Evolutionary conservation across 495 filamentous ascomycete genomes (phyloP).

Genomic region (Penicillium egyptiacum): DNA sequence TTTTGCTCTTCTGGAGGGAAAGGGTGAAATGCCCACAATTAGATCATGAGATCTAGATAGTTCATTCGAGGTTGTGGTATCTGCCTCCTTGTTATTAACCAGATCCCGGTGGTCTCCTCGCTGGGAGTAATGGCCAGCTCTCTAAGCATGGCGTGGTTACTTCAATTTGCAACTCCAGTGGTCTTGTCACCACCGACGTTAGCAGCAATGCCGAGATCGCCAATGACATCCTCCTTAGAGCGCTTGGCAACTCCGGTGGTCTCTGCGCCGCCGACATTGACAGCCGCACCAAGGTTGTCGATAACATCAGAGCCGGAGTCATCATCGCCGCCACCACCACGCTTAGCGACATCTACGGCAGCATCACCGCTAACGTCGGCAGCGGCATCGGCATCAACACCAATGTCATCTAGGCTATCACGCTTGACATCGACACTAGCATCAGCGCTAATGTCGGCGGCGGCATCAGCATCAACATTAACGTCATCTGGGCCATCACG

Average conservation of each 20-base stretch:
- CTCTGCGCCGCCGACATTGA: not conserved
- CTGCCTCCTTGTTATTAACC: not conserved
- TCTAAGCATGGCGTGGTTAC: too few species aligned
- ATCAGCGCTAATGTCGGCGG: too few species aligned
- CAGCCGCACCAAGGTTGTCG: not conserved
- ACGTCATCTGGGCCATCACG: not conserved
- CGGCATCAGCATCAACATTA: too few species aligned
- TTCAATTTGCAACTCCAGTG: too few species aligned
- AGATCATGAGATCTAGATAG: not conserved
- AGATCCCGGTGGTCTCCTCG: not conserved
- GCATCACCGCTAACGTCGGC: too few species aligned
- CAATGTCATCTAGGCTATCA: too few species aligned
- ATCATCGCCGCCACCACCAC: not conserved
- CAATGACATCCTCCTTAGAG: not conserved
- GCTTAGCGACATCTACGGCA: not conserved
- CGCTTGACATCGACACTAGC: too few species aligned
- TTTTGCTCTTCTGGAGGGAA: not conserved
- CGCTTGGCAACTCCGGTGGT: not conserved
- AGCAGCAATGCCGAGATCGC: not conserved
- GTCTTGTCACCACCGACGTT: not conserved
- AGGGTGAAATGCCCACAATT: not conserved
- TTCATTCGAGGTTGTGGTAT: not conserved
- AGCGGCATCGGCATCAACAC: too few species aligned
- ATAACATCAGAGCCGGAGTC: not conserved
- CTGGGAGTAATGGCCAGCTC: too few species aligned